Conservation (phyloP, 2,329 filamentous ascomycete species). For the Epichloe sylvatica region DNA sequence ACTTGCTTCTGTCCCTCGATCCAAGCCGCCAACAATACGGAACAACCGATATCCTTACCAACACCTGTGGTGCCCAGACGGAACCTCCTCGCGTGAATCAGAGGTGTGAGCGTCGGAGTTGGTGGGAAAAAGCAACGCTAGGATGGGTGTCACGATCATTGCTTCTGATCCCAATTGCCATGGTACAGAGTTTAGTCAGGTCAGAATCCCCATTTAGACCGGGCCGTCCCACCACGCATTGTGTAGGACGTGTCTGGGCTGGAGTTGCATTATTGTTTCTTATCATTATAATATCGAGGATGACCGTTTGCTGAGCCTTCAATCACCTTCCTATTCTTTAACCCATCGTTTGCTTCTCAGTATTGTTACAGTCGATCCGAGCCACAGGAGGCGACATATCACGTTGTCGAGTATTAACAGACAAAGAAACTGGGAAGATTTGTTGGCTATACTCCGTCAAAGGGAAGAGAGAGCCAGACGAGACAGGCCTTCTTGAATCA, state of each 20-base stretch:
- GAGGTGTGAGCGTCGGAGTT: conserved; percentile 5
- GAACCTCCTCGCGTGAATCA: conserved; percentile 5
- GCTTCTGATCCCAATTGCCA: background rate
- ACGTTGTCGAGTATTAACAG: background rate
- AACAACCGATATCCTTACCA: background rate
- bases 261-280: background rate
- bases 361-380: background rate
- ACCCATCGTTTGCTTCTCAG: background rate
- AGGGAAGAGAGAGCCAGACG: background rate
- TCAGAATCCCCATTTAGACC: conserved; percentile 1
- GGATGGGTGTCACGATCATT: background rate
- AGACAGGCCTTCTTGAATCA: background rate
- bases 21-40: background rate
- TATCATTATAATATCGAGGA: background rate
- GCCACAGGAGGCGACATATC: background rate
- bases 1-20: background rate
- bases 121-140: conserved; percentile 9
- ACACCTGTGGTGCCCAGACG: background rate
- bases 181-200: background rate
- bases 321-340: background rate
- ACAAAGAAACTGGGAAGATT: background rate
- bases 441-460: background rate
- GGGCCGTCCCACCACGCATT: background rate
- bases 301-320: background rate
- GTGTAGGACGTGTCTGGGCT: background rate